These are phyloP conservation scores for Colletotrichum sp. DNA, from an alignment of 2,329 filamentous ascomycete genomes.

Conservation along the genomic window DNA sequence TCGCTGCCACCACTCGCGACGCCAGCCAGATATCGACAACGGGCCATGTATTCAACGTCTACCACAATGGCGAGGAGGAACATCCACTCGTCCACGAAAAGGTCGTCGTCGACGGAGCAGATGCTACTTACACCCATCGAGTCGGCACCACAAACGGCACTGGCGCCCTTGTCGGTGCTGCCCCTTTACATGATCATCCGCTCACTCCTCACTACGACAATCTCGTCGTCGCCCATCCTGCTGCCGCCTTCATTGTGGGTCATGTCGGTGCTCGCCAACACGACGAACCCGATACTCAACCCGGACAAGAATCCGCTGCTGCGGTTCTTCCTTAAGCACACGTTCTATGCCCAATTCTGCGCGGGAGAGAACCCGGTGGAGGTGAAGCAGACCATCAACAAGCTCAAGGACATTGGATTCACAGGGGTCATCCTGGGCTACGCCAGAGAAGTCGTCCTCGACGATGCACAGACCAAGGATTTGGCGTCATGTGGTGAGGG, in stretches of 20 bases:
- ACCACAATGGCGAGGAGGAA: slow-evolving; percentile 22
- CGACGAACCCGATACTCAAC: slow-evolving; percentile 68
- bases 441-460: slow-evolving; percentile 79
- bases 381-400: slow-evolving; percentile 67
- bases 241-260: slow-evolving; percentile 72
- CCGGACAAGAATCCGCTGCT: slow-evolving; percentile 79
- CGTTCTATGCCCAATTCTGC: slow-evolving; percentile 92
- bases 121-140: background rate
- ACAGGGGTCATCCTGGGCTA: slow-evolving; percentile 86
- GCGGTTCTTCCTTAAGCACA: slow-evolving; percentile 74
- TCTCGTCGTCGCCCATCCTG: slow-evolving; percentile 74
- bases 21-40: rapidly evolving
- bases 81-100: slow-evolving; percentile 29
- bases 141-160: background rate
- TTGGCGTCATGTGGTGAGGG: slow-evolving; percentile 50
- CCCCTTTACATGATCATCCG: slow-evolving; percentile 71
- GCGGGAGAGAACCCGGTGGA: slow-evolving; percentile 77
- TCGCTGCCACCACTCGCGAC: background rate
- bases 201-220: slow-evolving; percentile 70
- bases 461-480: slow-evolving; percentile 53
- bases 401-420: slow-evolving; percentile 77
- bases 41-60: background rate
- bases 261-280: slow-evolving; percentile 73
- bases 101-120: slow-evolving; percentile 24
- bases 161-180: slow-evolving; percentile 64